Evolutionary conservation across 192 early-diverging fungal genomes (phyloP), one percentile per base, ranked within the genome.

Genomic region (Thamnidium elegans): DNA sequence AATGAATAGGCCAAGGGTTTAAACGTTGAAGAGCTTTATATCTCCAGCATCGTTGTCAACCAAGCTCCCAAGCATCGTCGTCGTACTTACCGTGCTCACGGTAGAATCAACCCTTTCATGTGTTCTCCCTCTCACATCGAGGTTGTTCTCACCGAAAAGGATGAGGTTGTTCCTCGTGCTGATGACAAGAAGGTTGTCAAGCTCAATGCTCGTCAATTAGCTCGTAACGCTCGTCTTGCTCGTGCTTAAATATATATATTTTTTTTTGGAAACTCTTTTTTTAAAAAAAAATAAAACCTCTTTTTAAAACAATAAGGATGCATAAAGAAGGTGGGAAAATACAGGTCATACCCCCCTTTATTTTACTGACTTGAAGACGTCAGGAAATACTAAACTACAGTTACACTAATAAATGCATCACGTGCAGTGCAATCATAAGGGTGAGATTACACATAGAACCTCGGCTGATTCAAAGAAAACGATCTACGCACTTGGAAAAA

Each of bases 51-150:
- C 67, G 88, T 94, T 83, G 95, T 99, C 81, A 97, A 99, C 88
- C 91, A 94, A 78, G 96, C 96, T 68, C 92, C 92, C 74, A 95
- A 95, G 84, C 92, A 94, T 79, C 92, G 96, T 70, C 90, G 96
- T 74, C 83, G 96, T 76, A 97, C 93, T 42, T 97, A 90, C 91
- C 92, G 96, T 86, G 96, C 95, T 72, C 96, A 99, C 87, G 96
- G 96, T 88, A 89, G 94, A 75, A 94, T 94, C 72, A 84, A 84
- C 79, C 83, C 93, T 66, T 98, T 94, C 92, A 90, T 92, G 92
- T 85, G 82, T 80, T 86, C 87, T 83, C 96, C 94, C 50, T 95
- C 91, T 80, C 94, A 98, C 87, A 89, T 96, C 72, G 96, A 98
- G 88, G 80, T 98, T 62, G 93, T 92, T 71, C 84, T 94, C 74